These are phyloP conservation scores for Anthracocystis panici-leucophaei DNA, from an alignment of 1,284 basidiomycete genomes.

Conservation along the genomic window DNA sequence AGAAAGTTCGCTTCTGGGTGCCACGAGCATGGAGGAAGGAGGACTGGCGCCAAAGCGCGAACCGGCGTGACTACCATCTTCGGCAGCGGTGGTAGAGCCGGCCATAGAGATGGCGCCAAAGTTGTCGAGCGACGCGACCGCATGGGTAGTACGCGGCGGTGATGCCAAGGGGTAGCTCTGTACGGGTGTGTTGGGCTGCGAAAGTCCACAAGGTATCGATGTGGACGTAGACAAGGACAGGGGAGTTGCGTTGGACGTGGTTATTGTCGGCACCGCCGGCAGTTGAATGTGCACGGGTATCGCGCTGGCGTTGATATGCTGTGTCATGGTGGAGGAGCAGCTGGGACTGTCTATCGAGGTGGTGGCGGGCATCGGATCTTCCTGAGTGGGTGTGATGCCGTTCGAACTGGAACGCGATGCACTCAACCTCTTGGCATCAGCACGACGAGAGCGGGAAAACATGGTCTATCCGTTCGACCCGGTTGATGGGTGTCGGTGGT, in stretches of 20 bases:
- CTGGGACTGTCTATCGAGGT: background rate
- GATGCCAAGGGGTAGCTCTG: conserved; percentile 9
- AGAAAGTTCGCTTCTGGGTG: conserved; percentile 43
- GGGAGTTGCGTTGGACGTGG: conserved; percentile 29
- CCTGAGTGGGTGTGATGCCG: conserved; percentile 1
- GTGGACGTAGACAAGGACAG: conserved; percentile 17
- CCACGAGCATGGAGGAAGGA: conserved; percentile 14
- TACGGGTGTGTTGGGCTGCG: background rate
- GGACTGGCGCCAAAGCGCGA: conserved; percentile 33
- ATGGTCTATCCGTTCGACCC: conserved; percentile 6
- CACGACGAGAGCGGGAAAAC: conserved; percentile 28
- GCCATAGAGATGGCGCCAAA: conserved; percentile 36
- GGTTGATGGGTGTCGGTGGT: background rate
- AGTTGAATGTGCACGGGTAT: conserved; percentile 16
- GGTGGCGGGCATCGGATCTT: background rate
- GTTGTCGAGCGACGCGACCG: conserved; percentile 37
- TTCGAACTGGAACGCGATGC: conserved; percentile 7
- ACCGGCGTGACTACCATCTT: conserved; percentile 28
- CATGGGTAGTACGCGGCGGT: conserved; percentile 8
- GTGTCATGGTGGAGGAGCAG: conserved; percentile 1
- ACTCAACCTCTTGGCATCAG: conserved; percentile 32
- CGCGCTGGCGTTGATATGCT: conserved; percentile 2
- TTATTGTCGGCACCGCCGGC: conserved; percentile 30
- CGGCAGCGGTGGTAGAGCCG: conserved; percentile 27
- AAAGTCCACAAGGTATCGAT: conserved; percentile 1